phyloP scores from a whole-genome alignment of 2,329 filamentous ascomycete species.

The Phoma sp. region DNA sequence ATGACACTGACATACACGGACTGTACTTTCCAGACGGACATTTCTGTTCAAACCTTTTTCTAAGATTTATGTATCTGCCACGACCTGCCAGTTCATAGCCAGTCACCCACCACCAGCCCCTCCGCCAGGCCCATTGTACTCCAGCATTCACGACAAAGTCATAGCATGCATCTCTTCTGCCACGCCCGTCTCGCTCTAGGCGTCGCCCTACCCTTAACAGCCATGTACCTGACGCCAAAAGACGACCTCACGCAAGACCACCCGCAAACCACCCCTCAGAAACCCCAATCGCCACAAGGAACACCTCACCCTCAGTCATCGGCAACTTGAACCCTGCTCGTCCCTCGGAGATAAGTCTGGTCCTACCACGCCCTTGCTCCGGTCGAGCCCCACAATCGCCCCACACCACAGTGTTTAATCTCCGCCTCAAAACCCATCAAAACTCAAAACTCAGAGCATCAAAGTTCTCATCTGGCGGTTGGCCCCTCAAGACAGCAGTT shows the following conservation, averaged over 20 bases:
- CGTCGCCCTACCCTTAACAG: slow-evolving; percentile 6
- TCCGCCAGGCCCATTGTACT: too few species aligned
- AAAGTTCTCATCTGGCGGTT: too few species aligned
- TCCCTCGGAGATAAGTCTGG: too few species aligned
- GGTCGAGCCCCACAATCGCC: too few species aligned
- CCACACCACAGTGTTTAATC: too few species aligned
- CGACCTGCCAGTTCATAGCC: not conserved
- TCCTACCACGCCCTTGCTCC: too few species aligned
- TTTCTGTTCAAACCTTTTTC: not conserved
- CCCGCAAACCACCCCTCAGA: not conserved
- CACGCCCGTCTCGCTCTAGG: slow-evolving; percentile 13
- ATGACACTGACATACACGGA: not conserved
- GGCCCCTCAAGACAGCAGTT: too few species aligned
- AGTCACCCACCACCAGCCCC: not conserved
- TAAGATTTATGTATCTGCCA: not conserved
- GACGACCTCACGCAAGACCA: not conserved
- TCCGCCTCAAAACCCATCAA: too few species aligned
- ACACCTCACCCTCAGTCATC: not conserved
- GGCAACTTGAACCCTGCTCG: not conserved
- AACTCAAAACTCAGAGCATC: too few species aligned
- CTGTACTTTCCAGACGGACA: not conserved
- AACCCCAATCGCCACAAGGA: not conserved
- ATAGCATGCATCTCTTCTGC: slow-evolving; percentile 7
- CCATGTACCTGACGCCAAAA: slow-evolving; percentile 11
- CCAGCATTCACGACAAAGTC: too few species aligned